Conservation (phyloP, 352 stramenopile species). For the Globisporangium parvum region DNA sequence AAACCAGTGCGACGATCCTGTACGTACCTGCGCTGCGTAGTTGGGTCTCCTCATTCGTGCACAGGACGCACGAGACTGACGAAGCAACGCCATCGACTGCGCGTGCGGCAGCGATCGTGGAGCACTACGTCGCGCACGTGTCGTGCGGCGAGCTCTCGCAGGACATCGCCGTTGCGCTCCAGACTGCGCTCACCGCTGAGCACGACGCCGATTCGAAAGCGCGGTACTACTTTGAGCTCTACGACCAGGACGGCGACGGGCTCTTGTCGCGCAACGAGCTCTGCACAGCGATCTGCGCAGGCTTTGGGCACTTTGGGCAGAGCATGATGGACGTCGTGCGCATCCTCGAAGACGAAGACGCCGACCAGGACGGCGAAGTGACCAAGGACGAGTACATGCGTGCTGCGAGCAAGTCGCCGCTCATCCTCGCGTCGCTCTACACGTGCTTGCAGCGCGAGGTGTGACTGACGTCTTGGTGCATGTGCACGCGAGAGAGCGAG, state of each 20-base stretch:
- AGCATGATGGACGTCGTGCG: slow-evolving; percentile 32
- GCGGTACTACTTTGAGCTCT: slow-evolving; percentile 38
- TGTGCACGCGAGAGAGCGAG: neutral
- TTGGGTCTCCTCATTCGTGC: too few relatives aligned
- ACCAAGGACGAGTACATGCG: slow-evolving; percentile 31
- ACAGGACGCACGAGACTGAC: neutral
- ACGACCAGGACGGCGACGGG: slow-evolving; percentile 25
- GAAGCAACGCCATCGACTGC: neutral
- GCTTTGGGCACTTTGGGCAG: slow-evolving; percentile 34
- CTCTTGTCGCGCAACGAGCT: slow-evolving; percentile 26
- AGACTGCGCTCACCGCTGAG: slow-evolving; percentile 15
- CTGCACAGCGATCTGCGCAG: slow-evolving; percentile 26
- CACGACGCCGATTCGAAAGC: slow-evolving; percentile 25
- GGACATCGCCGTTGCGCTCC: slow-evolving; percentile 27
- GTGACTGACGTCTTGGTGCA: too few relatives aligned
- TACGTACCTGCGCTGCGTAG: too few relatives aligned
- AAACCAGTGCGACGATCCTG: slow-evolving; percentile 3
- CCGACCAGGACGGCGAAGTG: slow-evolving; percentile 32
- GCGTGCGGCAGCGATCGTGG: slow-evolving; percentile 5
- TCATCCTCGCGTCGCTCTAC: slow-evolving; percentile 38
- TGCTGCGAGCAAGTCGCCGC: slow-evolving; percentile 21
- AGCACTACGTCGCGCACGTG: slow-evolving; percentile 14
- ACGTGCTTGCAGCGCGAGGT: slow-evolving; percentile 21
- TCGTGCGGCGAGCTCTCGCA: slow-evolving; percentile 20
- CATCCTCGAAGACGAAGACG: slow-evolving; percentile 30